Evolutionary conservation across 371 early-diverging fungal genomes (phyloP).

Genomic region (Paramicrosporidium saccamoebae): DNA sequence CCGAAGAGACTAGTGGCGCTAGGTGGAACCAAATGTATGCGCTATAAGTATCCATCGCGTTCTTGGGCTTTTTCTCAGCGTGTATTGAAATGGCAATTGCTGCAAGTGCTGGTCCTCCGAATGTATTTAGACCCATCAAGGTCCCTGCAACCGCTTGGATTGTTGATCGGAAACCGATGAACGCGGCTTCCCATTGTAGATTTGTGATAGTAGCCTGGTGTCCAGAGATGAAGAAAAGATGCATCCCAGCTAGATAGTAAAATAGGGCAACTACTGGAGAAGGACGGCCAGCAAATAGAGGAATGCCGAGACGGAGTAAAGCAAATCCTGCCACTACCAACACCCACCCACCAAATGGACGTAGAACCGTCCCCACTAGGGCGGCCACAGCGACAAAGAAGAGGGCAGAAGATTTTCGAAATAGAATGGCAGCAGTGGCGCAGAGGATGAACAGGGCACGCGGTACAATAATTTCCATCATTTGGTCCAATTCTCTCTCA

Average conservation of each 20-base stretch:
- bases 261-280: too few relatives aligned
- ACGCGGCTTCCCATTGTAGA: conserved; percentile 60
- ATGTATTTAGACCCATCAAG: conserved; percentile 34
- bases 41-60: conserved; percentile 5
- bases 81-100: neutral
- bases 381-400: too few relatives aligned
- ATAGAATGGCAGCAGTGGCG: too few relatives aligned
- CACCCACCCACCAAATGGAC: too few relatives aligned
- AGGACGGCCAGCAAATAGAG: conserved; percentile 17
- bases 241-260: too few relatives aligned
- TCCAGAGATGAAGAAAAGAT: conserved; percentile 56
- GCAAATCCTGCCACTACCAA: too few relatives aligned
- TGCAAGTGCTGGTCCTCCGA: conserved; percentile 9
- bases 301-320: too few relatives aligned
- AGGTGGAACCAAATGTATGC: conserved; percentile 6
- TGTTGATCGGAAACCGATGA: conserved; percentile 38
- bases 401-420: too few relatives aligned
- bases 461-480: too few relatives aligned
- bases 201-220: conserved; percentile 60
- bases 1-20: conserved; percentile 11
- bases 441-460: too few relatives aligned
- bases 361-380: too few relatives aligned
- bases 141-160: conserved; percentile 25
- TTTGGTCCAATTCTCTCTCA: too few relatives aligned
- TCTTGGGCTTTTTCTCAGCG: conserved; percentile 6